Conservation (phyloP, 2,329 filamentous ascomycete genomes). For the Penicillium expansum region DNA sequence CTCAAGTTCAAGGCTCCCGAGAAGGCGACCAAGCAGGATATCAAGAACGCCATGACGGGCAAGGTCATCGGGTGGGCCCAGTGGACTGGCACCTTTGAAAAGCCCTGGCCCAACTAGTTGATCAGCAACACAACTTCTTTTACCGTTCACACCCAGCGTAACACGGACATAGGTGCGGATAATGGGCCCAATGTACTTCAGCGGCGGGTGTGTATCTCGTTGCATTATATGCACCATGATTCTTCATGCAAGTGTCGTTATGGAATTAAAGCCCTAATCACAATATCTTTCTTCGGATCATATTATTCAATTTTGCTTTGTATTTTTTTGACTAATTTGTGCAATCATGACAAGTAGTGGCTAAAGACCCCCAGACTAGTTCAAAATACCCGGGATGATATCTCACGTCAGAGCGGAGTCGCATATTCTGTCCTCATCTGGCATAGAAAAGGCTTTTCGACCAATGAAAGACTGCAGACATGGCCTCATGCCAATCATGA, state of each 20-base stretch:
- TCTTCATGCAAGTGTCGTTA: not conserved
- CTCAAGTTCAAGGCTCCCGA: slow-evolving; percentile 22
- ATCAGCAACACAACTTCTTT: too few relatives aligned
- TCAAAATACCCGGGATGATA: not conserved
- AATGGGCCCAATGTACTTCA: not conserved
- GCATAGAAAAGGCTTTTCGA: not conserved
- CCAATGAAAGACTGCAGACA: not conserved
- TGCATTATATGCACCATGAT: not conserved
- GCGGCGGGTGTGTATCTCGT: not conserved
- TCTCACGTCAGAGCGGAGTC: not conserved
- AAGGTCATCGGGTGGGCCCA: slow-evolving; percentile 35
- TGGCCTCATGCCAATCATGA: not conserved
- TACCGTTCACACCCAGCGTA: too few relatives aligned
- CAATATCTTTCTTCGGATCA: not conserved
- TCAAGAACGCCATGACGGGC: slow-evolving; percentile 28
- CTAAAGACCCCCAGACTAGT: not conserved
- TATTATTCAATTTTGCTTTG: not conserved
- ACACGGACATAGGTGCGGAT: not conserved
- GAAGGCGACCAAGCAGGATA: slow-evolving; percentile 25
- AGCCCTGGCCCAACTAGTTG: slow-evolving; percentile 20
- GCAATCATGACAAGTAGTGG: not conserved
- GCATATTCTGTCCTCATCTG: too few relatives aligned
- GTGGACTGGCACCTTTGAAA: slow-evolving; percentile 33
- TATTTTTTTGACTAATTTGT: not conserved
- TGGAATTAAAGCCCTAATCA: not conserved